These are phyloP conservation scores for Gracilariopsis chorda DNA, from an alignment of 23 red algal genomes.

Conservation along the genomic window DNA sequence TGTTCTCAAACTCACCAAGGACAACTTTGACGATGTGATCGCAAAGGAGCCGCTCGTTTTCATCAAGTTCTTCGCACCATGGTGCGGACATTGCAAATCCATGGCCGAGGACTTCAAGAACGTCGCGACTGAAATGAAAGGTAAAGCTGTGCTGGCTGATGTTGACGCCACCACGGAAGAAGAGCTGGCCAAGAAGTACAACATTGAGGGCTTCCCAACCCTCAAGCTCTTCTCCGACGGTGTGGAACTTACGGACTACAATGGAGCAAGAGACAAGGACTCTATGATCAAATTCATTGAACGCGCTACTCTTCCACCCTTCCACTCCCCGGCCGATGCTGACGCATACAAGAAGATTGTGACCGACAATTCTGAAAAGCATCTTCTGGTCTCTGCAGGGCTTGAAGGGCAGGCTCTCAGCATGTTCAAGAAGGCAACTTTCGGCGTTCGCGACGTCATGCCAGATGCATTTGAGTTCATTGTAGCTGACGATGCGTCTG, in stretches of 20 bases:
- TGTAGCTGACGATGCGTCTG: background rate
- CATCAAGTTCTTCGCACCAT: constrained; percentile 94
- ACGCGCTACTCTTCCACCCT: constrained; percentile 60
- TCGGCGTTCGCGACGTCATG: constrained; percentile 64
- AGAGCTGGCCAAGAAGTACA: constrained; percentile 81
- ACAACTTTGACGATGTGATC: constrained; percentile 62
- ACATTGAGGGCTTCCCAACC: constrained; percentile 92
- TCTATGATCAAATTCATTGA: constrained; percentile 79
- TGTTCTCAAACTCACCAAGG: constrained; percentile 68
- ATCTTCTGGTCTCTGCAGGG: constrained; percentile 5
- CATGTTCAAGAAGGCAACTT: constrained; percentile 47
- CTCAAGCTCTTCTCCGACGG: constrained; percentile 93
- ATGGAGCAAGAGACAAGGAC: constrained; percentile 74
- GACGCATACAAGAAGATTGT: constrained; percentile 43
- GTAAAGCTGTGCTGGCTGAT: constrained; percentile 85
- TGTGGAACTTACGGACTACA: constrained; percentile 87
- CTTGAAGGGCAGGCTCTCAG: background rate
- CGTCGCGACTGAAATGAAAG: constrained; percentile 73
- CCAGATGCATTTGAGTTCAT: constrained; percentile 55
- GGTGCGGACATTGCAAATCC: constrained; percentile 96
- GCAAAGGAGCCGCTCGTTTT: constrained; percentile 73
- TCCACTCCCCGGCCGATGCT: constrained; percentile 9
- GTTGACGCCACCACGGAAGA: constrained; percentile 92
- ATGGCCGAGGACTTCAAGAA: constrained; percentile 83
- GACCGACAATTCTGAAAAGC: constrained; percentile 26